These are phyloP conservation scores for Akanthomyces muscarius DNA, from an alignment of 2,329 filamentous ascomycete genomes.

Conservation along the genomic window DNA sequence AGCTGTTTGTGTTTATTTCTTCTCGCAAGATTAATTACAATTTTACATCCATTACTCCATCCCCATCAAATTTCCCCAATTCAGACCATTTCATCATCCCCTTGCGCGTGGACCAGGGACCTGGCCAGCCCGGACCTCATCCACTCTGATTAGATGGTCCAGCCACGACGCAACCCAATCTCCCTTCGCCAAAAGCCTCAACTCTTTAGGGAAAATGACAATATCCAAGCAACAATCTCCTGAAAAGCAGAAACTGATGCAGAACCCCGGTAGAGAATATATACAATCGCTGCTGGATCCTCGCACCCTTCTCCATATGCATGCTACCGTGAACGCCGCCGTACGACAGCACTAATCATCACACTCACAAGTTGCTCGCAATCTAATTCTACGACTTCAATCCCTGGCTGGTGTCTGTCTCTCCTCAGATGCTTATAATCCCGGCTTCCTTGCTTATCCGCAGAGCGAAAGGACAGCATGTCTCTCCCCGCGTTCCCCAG, in stretches of 20 bases:
- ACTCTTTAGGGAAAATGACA: not conserved
- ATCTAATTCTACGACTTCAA: not conserved
- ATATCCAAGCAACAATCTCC: too few species aligned
- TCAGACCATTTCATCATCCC: conserved; percentile 7
- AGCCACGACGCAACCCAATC: not conserved
- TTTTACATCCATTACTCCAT: not conserved
- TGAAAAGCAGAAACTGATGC: too few species aligned
- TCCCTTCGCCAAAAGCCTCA: not conserved
- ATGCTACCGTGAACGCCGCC: not conserved
- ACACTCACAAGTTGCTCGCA: conserved; percentile 1
- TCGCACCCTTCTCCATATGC: not conserved
- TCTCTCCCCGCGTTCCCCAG: not conserved
- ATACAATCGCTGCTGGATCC: not conserved
- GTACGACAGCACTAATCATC: not conserved
- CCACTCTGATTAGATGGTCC: not conserved
- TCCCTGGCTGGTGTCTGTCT: not conserved
- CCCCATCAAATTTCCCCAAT: conserved; percentile 16
- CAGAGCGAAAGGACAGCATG: not conserved
- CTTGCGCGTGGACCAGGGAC: not conserved
- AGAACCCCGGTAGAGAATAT: not conserved
- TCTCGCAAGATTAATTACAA: not conserved
- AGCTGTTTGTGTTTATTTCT: not conserved
- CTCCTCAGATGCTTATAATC: not conserved
- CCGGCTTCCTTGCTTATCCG: not conserved
- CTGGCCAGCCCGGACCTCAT: not conserved